Percentiles rank a stretch among this genome's conserved stretches.
Evolutionary conservation across 305 asterid species (phyloP).

Genomic region (Andrographis paniculata): DNA sequence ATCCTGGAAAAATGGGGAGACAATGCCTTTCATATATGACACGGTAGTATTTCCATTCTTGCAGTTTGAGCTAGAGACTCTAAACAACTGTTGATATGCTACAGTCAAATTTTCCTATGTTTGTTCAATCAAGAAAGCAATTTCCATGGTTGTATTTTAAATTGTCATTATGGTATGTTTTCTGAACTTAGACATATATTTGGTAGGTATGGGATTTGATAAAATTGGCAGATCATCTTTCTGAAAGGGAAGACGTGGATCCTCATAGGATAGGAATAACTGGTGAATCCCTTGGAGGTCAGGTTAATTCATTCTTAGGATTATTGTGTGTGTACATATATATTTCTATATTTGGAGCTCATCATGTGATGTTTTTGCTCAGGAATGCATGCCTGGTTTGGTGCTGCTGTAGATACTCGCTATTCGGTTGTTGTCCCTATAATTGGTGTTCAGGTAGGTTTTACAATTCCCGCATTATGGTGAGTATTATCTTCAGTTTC

Average conservation of each 20-base stretch:
- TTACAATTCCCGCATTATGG: conserved; percentile 5
- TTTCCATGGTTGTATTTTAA: too few species aligned
- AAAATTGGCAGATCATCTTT: conserved; percentile 86
- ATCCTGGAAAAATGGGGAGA: conserved; percentile 72
- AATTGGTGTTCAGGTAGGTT: conserved; percentile 83
- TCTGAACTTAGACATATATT: conserved; percentile 1
- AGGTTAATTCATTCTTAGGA: conserved; percentile 25
- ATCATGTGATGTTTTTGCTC: conserved; percentile 18
- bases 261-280: conserved; percentile 74
- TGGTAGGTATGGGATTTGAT: conserved; percentile 82
- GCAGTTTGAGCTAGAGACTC: not conserved
- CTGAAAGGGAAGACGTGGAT: conserved; percentile 73
- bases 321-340: too few species aligned
- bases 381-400: conserved; percentile 99
- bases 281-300: conserved; percentile 99
- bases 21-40: conserved; percentile 90
- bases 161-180: too few species aligned
- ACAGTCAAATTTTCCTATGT: not conserved
- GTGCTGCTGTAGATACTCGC: conserved; percentile 76
- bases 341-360: conserved; percentile 16
- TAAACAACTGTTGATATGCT: not conserved
- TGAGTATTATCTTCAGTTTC: conserved; percentile 14
- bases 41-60: conserved; percentile 34
- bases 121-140: too few species aligned
- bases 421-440: conserved; percentile 80